Conservation (phyloP, 306 rosid genomes). For the Comarum palustre region DNA sequence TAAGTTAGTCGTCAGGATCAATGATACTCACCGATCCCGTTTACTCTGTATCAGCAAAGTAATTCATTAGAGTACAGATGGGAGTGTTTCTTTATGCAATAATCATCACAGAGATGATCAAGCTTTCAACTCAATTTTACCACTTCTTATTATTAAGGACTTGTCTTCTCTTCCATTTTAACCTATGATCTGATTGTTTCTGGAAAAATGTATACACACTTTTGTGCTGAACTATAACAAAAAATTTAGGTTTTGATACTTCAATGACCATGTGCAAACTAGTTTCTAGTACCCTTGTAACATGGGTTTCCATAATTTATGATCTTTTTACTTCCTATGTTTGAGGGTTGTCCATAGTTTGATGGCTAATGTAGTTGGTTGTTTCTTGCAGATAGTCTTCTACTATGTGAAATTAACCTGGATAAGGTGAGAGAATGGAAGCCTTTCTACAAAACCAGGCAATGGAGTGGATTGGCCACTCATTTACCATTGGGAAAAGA, state of each 20-base stretch:
- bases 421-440: conserved; percentile 87
- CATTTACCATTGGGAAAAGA: conserved; percentile 44
- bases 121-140: background rate
- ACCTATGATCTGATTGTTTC: background rate
- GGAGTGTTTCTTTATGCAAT: background rate
- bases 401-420: conserved; percentile 73
- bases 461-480: conserved; percentile 48
- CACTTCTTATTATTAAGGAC: background rate
- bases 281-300: conserved; percentile 2
- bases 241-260: background rate
- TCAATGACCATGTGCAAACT: background rate
- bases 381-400: conserved; percentile 57
- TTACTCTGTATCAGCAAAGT: conserved; percentile 1
- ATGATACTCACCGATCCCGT: conserved; percentile 45
- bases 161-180: conserved; percentile 12
- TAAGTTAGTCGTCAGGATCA: conserved; percentile 57
- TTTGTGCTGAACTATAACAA: background rate
- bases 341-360: conserved; percentile 10
- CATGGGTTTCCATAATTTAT: conserved; percentile 5
- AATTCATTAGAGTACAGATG: background rate
- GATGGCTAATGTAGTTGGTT: conserved; percentile 19
- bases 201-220: background rate
- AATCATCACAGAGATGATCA: conserved; percentile 14
- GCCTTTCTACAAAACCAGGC: conserved; percentile 65
- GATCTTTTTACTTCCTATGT: conserved; percentile 4